Evolutionary conservation across 2,329 filamentous ascomycete species (phyloP), one percentile per base, ranked within the genome.

Genomic region (Whalleya microplaca): DNA sequence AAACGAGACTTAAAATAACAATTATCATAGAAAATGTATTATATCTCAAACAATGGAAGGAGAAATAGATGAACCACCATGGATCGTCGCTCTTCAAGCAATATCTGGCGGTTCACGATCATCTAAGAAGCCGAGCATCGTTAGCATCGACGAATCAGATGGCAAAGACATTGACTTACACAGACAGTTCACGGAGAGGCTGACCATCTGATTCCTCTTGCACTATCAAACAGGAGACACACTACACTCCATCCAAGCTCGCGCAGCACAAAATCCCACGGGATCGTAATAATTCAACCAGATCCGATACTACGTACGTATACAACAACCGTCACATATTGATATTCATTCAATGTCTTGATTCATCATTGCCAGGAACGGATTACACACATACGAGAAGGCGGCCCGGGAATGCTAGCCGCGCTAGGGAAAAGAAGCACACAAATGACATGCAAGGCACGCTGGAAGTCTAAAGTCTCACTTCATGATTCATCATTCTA

Each of bases 401-500:
- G 32, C 32, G 6, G 32, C 14, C 32, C 29, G 45, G 42, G 44
- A 53, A 57, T 52, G 48, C 41, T 32, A 16, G 19, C 19, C 12
- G 29, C 44, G 44, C 51, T 40, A 59, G 48, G 18, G n/a, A n/a
- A 21, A 44, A 32, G 12, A 37, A 16, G 14, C 32, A 37, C 10
- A 37, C 3, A 37, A 3, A 6, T 37, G 32, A 14, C 32, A 37
- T 37, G 32, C 10, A 5, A 37, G 32, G 32, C 10, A 49, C 41
- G 19, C 43, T 40, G 3, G 41, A 41, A 12, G 2, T 21, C 19
- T 46, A 45, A 18, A 45, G 50, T 32, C 29, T 21, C 37, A 57
- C 41, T 41, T 51, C 27, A 62, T 62, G 59, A 59, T 62, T 59
- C 58, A 63, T 61, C 55, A 55, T 43, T 52, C 41, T 5, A 44